These are phyloP conservation scores for Ensete glaucum DNA, from an alignment of 176 grass and related monocot genomes.

Conservation along the genomic window DNA sequence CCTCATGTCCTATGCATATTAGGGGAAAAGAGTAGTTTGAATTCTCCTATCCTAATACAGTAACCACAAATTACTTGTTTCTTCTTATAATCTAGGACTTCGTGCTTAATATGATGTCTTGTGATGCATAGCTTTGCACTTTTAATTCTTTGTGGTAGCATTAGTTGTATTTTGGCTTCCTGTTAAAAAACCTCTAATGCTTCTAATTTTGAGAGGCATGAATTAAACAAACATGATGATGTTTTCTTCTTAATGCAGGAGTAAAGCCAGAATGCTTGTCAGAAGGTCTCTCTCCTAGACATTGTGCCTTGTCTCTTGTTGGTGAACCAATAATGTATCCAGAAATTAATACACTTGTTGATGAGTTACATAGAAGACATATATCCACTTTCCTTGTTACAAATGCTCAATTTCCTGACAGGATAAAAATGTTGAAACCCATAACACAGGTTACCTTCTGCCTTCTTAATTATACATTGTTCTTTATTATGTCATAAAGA, in stretches of 20 bases:
- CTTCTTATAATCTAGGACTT: neutral
- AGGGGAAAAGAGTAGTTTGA: neutral
- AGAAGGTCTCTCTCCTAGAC: constrained; percentile 70
- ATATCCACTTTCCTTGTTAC: constrained; percentile 97
- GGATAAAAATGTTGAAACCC: constrained; percentile 64
- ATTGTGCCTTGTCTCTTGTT: constrained; percentile 96
- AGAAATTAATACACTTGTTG: constrained; percentile 90
- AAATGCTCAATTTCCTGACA: constrained; percentile 98
- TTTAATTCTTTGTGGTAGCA: neutral
- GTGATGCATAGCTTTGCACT: neutral
- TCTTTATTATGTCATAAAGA: neutral
- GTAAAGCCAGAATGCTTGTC: constrained; percentile 67
- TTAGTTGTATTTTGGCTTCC: neutral
- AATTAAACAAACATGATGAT: neutral
- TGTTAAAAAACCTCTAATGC: neutral
- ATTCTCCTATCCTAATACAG: neutral
- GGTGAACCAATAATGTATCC: constrained; percentile 98
- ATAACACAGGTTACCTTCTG: constrained; percentile 67
- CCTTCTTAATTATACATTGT: neutral
- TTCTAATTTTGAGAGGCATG: neutral
- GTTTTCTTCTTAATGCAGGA: constrained; percentile 33
- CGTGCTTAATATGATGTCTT: neutral
- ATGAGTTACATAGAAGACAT: constrained; percentile 68
- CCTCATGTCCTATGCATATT: neutral
- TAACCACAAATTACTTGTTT: neutral